phyloP scores from a whole-genome alignment of 768 basidiomycete species.

The Hygrocybe coccinea region DNA sequence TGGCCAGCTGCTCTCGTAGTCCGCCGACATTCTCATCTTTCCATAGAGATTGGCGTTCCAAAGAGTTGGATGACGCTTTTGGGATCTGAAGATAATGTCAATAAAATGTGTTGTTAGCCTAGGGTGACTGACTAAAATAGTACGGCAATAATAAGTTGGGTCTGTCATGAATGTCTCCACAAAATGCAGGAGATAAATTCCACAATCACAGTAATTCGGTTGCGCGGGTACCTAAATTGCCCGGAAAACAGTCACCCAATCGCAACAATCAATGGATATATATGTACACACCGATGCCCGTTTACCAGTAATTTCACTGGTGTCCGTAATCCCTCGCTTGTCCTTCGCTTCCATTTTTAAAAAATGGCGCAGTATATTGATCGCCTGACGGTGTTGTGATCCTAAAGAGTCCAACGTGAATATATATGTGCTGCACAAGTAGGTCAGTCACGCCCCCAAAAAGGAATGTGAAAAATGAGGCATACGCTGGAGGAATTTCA shows the following conservation, averaged over 20 bases:
- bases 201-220: slow-evolving; percentile 88
- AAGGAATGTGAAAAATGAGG: not conserved
- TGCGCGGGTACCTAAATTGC: slow-evolving; percentile 76
- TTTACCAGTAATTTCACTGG: slow-evolving; percentile 42
- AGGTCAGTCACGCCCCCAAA: not conserved
- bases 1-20: slow-evolving; percentile 43
- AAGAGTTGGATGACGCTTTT: slow-evolving; percentile 21
- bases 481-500: slow-evolving; percentile 1
- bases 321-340: slow-evolving; percentile 46
- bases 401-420: slow-evolving; percentile 90
- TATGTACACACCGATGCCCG: slow-evolving; percentile 45
- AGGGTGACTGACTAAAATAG: slow-evolving; percentile 41
- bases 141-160: slow-evolving; percentile 46
- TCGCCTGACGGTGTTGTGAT: slow-evolving; percentile 59
- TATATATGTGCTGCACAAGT: slow-evolving; percentile 58
- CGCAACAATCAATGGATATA: not conserved
- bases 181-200: slow-evolving; percentile 86
- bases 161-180: slow-evolving; percentile 69
- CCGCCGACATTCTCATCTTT: slow-evolving; percentile 41
- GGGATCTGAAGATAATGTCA: slow-evolving; percentile 10
- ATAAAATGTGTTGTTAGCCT: not conserved
- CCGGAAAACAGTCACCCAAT: not conserved
- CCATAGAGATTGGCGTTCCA: slow-evolving; percentile 49
- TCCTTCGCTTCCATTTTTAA: slow-evolving; percentile 73
- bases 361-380: slow-evolving; percentile 59